phyloP scores from a whole-genome alignment of 345 rosid species.

The Hibiscus trionum region DNA sequence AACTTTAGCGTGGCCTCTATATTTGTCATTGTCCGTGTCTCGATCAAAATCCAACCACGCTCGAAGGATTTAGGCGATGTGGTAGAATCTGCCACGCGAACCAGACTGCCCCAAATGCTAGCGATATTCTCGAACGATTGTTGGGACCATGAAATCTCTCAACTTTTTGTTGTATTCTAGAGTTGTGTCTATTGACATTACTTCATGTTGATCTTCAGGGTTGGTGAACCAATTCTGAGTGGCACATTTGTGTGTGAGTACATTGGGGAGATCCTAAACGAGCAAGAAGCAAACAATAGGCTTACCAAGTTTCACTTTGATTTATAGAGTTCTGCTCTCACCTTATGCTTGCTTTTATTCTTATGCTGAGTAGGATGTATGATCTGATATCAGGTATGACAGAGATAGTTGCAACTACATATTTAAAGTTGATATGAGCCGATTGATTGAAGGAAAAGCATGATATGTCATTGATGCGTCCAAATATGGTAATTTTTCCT shows the following conservation, averaged over 20 bases:
- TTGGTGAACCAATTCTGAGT: constrained; percentile 70
- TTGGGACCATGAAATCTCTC: no score
- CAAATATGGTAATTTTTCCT: constrained; percentile 67
- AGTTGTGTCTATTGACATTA: constrained; percentile 7
- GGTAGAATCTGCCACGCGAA: no score
- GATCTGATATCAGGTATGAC: constrained; percentile 43
- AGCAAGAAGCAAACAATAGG: constrained; percentile 58
- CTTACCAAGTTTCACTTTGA: constrained; percentile 43
- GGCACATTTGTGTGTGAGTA: constrained; percentile 89
- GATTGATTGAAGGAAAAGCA: constrained; percentile 63
- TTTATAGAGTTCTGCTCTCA: background rate
- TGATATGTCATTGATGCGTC: constrained; percentile 72
- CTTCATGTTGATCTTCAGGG: constrained; percentile 33
- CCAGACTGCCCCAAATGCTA: no score
- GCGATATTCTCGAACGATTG: no score
- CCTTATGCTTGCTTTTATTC: constrained; percentile 1
- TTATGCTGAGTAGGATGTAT: background rate
- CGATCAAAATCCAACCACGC: no score
- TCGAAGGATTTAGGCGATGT: no score
- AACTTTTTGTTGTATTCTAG: constrained; percentile 7
- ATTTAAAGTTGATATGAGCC: constrained; percentile 62
- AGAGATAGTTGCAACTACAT: constrained; percentile 54
- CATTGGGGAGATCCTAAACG: constrained; percentile 74
- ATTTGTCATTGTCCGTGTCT: no score
- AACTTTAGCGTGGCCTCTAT: no score